Evolutionary conservation across 140 eudicot species (phyloP), one percentile per base, ranked within the genome.

Genomic region (Anethum foeniculum): DNA sequence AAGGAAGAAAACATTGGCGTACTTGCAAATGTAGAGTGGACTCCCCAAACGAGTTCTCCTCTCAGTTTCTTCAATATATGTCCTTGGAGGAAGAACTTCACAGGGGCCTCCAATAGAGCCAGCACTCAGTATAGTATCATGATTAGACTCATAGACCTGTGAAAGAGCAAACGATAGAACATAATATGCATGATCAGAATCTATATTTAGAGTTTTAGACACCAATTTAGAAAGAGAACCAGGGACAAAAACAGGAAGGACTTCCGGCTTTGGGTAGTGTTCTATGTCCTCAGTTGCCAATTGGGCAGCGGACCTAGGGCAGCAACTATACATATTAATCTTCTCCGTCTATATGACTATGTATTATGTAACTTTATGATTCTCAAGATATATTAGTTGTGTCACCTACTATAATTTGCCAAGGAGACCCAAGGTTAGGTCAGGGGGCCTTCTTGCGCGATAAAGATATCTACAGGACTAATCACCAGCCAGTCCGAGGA

Each of bases 11-110:
- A 74, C 16, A 74, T 41, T n/a, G 19, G 51, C 78, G 47, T 28
- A 74, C 78, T 74, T 74, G 78, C 78, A 74, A n/a, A 43, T 74
- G 51, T 21, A 74, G 38, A 74, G 78, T n/a, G 78, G 78, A 43
- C 51, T 75, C 38, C 27, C n/a, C 3, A 75, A 46, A 14, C 25
- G 64, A 27, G 39, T 25, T 47, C 39, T 75, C 56, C 62, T 75
- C 34, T 47, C 41, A 25, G n/a, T 47, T 75, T 75, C 79, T 5
- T 14, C 44, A 25, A 21, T 3, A 41, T 47, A 75, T 47, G 64
- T 25, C 15, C 62, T 39, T 47, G 60, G 58, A 47, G 79, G 79
- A 47, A 75, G 43, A 75, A 75, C 79, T 75, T 75, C 23, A 47
- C 79, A 75, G 0, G 39, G 62, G 25, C 79, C 62, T 28, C 47